phyloP scores from a whole-genome alignment of 306 rosid species.

The Medicago truncatula region MtrunA17r5.0-ANR NC_053045.1:62289501-62290000 shows the following conservation, averaged over 20 bases:
- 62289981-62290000: neutral
- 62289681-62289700: neutral
- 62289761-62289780: too few relatives aligned
- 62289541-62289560: too few relatives aligned
- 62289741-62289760: slow-evolving; percentile 5
- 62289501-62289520: neutral
- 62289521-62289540: neutral
- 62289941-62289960: neutral
- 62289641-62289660: too few relatives aligned
- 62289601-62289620: too few relatives aligned
- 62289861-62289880: slow-evolving; percentile 58
- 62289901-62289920: slow-evolving; percentile 38
- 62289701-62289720: neutral
- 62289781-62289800: slow-evolving; percentile 11
- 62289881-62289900: slow-evolving; percentile 53
- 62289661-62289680: too few relatives aligned
- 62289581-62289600: too few relatives aligned
- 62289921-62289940: slow-evolving; percentile 54
- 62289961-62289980: slow-evolving; percentile 47
- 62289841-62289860: slow-evolving; percentile 64
- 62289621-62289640: too few relatives aligned
- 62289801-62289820: neutral
- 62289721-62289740: neutral
- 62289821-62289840: slow-evolving; percentile 40
- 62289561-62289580: neutral